phyloP scores from a whole-genome alignment of 2,329 filamentous ascomycete genomes.

The Botrytis aclada region DNA sequence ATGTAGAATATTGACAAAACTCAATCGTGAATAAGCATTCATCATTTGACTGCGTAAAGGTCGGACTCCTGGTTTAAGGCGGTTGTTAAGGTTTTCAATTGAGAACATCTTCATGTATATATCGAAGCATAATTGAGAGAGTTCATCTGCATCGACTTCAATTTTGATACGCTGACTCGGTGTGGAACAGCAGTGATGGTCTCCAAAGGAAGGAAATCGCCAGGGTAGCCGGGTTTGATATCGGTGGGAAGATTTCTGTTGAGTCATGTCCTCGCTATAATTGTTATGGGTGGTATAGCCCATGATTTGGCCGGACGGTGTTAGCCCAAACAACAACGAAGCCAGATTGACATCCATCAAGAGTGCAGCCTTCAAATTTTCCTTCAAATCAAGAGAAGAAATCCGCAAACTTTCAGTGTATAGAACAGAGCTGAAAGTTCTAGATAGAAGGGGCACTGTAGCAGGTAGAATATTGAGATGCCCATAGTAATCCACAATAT shows the following conservation, averaged over 20 bases:
- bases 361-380: not conserved
- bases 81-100: not conserved
- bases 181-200: not conserved
- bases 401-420: not conserved
- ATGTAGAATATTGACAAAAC: not conserved
- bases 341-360: not conserved
- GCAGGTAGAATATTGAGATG: not conserved
- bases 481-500: not conserved
- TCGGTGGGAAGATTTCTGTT: not conserved
- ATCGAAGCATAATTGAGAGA: not conserved
- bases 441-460: not conserved
- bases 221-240: not conserved
- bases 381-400: not conserved
- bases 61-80: not conserved
- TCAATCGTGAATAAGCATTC: not conserved
- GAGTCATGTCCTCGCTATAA: not conserved
- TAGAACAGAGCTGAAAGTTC: not conserved
- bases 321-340: not conserved
- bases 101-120: not conserved
- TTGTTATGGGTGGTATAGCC: not conserved
- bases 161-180: not conserved
- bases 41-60: not conserved
- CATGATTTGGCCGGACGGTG: not conserved
- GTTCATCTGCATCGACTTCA: not conserved
- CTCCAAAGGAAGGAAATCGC: not conserved